These are phyloP conservation scores for Cydonia oblonga DNA, from an alignment of 331 rosid genomes.

Conservation along the genomic window DNA sequence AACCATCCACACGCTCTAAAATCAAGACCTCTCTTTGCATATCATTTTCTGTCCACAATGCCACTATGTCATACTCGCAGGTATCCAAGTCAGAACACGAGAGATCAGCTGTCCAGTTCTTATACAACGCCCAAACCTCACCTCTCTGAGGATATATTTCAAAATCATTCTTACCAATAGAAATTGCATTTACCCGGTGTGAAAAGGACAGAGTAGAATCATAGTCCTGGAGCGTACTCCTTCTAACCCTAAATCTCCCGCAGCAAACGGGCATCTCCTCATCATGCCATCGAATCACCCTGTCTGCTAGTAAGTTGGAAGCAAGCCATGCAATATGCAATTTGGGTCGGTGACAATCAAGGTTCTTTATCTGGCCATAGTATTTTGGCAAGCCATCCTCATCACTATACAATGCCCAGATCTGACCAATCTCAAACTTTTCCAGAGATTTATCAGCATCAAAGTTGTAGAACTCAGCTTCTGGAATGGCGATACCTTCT, in stretches of 20 bases:
- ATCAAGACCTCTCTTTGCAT: constrained; percentile 26
- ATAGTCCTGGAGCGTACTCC: constrained; percentile 13
- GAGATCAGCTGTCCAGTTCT: constrained; percentile 53
- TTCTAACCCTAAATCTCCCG: constrained; percentile 39
- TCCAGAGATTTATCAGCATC: constrained; percentile 38
- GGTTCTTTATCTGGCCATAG: constrained; percentile 44
- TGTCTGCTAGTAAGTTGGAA: constrained; percentile 24
- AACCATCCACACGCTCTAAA: constrained; percentile 48
- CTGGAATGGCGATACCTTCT: constrained; percentile 46
- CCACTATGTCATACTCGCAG: constrained; percentile 58
- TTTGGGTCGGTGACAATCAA: constrained; percentile 23
- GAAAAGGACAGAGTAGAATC: constrained; percentile 31
- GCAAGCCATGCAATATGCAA: constrained; percentile 51
- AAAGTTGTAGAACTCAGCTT: constrained; percentile 58
- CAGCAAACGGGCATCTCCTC: constrained; percentile 49
- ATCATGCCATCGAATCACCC: constrained; percentile 38
- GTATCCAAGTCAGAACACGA: constrained; percentile 35
- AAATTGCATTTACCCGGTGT: constrained; percentile 36
- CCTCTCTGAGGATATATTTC: constrained; percentile 53
- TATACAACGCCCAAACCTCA: constrained; percentile 82
- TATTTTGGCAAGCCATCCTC: constrained; percentile 80
- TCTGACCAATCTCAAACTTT: constrained; percentile 51
- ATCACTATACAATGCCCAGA: constrained; percentile 87
- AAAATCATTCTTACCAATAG: constrained; percentile 13
- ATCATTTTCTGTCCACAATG: constrained; percentile 28